Evolutionary conservation across 2,329 filamentous ascomycete genomes (phyloP).

Genomic region (Diaporthe sp.): DNA sequence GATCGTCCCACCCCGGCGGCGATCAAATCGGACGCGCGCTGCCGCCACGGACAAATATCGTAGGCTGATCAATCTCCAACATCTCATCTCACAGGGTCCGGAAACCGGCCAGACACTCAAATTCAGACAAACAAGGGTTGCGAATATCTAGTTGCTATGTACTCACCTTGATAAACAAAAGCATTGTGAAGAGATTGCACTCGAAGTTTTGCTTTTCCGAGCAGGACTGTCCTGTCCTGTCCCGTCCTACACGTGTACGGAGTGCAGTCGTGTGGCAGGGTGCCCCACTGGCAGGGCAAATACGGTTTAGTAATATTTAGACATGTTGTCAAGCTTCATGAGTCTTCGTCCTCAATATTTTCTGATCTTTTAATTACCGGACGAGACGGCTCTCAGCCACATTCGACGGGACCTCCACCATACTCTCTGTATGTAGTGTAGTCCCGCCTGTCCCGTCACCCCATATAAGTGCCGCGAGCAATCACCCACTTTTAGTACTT

Average conservation of each 20-base stretch:
- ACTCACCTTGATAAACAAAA: background rate
- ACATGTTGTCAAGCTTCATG: background rate
- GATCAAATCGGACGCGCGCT: conserved; percentile 22
- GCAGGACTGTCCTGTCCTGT: background rate
- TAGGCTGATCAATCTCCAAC: background rate
- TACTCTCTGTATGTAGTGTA: too few relatives aligned
- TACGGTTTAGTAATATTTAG: background rate
- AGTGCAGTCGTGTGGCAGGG: background rate
- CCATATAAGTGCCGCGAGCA: conserved; percentile 17
- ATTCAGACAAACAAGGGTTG: background rate
- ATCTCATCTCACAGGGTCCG: background rate
- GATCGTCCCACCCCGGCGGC: conserved; percentile 14
- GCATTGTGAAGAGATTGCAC: background rate
- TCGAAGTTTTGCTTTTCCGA: background rate
- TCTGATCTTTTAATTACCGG: conserved; percentile 3
- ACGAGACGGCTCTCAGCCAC: conserved; percentile 15
- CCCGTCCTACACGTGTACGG: background rate
- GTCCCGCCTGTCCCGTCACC: background rate
- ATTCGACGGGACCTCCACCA: background rate
- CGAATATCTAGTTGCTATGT: background rate
- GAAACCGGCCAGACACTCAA: background rate
- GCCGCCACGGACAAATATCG: background rate
- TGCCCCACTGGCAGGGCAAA: background rate
- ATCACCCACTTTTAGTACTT: conserved; percentile 11
- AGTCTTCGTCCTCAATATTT: background rate